Conservation (phyloP, 768 basidiomycete genomes). For the Suillus fuscotomentosus region DNA sequence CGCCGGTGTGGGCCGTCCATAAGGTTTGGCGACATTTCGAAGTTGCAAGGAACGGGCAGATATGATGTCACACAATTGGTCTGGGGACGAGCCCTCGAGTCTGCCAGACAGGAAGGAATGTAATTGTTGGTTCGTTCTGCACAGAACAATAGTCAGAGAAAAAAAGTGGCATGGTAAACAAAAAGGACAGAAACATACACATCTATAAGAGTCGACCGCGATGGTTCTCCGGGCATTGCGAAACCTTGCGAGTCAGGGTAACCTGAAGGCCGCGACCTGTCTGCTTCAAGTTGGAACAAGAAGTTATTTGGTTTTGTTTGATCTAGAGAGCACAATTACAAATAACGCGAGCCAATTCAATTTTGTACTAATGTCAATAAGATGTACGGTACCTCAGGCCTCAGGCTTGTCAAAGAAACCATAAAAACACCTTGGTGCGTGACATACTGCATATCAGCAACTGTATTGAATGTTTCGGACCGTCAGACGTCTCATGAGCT, state of each 20-base stretch:
- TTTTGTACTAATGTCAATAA: too few species aligned
- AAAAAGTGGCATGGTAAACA: neutral
- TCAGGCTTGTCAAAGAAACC: too few species aligned
- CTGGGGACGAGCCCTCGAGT: conserved; percentile 55
- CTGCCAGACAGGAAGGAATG: conserved; percentile 58
- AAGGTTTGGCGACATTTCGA: conserved; percentile 57
- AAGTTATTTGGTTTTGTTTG: conserved; percentile 23
- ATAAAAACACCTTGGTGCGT: too few species aligned
- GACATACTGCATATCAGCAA: too few species aligned
- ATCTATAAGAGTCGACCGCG: conserved; percentile 70
- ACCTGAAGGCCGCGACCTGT: conserved; percentile 8
- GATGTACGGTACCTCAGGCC: too few species aligned
- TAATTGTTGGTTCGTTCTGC: conserved; percentile 64
- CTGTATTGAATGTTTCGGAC: too few species aligned
- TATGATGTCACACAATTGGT: conserved; percentile 60
- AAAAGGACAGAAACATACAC: conserved; percentile 38
- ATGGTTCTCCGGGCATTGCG: conserved; percentile 44
- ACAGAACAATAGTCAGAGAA: conserved; percentile 1
- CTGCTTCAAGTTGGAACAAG: neutral
- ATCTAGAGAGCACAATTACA: conserved; percentile 14
- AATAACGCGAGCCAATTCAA: neutral
- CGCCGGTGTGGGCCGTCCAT: conserved; percentile 64
- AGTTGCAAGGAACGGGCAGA: conserved; percentile 56
- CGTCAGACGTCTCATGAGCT: too few species aligned
- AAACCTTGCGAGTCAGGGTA: neutral